Conservation (phyloP, 257 asterid genomes). For the Cruciata laevipes region DNA sequence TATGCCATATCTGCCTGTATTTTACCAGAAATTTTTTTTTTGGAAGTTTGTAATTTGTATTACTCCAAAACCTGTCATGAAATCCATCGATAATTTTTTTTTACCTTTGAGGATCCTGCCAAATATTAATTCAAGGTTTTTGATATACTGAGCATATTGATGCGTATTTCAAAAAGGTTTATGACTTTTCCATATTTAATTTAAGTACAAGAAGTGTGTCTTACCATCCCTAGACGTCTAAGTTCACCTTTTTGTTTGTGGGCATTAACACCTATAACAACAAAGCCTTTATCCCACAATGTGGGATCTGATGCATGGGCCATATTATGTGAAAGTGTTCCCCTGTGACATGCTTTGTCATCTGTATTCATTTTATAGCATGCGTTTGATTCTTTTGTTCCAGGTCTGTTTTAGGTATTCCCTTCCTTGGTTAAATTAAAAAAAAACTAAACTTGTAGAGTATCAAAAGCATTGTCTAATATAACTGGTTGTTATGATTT, state of each 20-base stretch:
- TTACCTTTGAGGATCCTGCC: background rate
- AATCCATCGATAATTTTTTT: slow-evolving; percentile 7
- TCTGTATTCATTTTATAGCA: background rate
- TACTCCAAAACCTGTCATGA: background rate
- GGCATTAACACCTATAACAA: background rate
- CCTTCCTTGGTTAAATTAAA: background rate
- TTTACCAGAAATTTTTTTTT: background rate
- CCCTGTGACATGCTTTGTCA: background rate
- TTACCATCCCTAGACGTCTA: background rate
- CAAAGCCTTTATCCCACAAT: background rate
- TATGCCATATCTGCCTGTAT: background rate
- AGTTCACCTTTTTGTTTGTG: too few relatives aligned
- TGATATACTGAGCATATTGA: background rate
- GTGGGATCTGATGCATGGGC: background rate
- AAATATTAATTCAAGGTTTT: background rate
- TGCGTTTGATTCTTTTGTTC: background rate
- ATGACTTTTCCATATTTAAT: background rate
- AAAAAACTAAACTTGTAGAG: background rate
- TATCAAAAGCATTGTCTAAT: background rate
- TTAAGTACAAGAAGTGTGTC: background rate
- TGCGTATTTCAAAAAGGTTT: background rate
- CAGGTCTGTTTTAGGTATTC: background rate
- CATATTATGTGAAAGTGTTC: background rate
- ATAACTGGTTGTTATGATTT: background rate
- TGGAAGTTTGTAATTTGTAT: background rate